Conservation (phyloP, 2,329 filamentous ascomycete species). For the Penicillium sp. region DNA sequence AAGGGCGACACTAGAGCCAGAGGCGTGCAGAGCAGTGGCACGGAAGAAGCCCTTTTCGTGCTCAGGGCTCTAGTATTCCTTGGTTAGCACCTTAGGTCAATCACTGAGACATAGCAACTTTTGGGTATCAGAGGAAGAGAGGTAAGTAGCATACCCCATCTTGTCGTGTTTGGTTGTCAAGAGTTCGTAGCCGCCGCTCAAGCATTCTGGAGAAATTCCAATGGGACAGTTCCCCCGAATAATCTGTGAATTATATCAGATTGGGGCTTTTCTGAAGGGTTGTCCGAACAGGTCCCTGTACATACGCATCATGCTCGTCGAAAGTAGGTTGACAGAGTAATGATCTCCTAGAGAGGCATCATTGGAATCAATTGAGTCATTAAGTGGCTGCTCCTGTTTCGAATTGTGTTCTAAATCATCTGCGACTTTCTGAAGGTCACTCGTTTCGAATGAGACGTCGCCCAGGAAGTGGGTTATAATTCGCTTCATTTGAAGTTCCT, state of each 20-base stretch:
- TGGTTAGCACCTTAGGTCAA: neutral
- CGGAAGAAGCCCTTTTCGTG: neutral
- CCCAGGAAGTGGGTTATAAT: neutral
- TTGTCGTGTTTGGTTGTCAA: neutral
- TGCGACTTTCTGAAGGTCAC: neutral
- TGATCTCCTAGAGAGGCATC: neutral
- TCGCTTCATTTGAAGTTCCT: neutral
- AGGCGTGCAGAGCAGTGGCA: neutral
- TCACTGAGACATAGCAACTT: too few relatives aligned
- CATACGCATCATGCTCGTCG: neutral
- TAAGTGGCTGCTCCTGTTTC: neutral
- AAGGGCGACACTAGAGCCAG: neutral
- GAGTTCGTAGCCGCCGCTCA: neutral
- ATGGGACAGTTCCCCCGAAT: neutral
- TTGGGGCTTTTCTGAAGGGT: too few relatives aligned
- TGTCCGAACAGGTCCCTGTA: neutral
- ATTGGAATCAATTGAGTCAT: neutral
- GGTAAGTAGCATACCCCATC: neutral
- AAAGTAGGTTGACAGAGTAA: neutral
- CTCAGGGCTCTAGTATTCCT: neutral
- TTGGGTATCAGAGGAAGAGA: neutral
- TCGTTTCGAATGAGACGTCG: neutral
- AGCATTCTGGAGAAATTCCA: neutral
- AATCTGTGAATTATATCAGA: neutral
- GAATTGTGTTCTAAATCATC: neutral